Evolutionary conservation across 345 rosid genomes (phyloP), one percentile per base, ranked within the genome.

Genomic region (Erysimum cheiranthoides): DNA sequence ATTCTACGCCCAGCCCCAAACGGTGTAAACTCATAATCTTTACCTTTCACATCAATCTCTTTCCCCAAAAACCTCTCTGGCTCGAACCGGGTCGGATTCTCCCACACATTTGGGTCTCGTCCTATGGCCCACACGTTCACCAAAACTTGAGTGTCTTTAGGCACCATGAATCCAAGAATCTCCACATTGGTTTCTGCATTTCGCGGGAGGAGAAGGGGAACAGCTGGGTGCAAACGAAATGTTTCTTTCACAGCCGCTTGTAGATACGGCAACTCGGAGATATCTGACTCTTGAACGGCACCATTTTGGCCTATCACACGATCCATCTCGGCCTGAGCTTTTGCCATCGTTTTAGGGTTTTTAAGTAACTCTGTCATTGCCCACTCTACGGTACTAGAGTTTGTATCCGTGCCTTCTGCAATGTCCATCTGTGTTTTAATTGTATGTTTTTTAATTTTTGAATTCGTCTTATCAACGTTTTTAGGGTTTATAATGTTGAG

Each of bases 281-380:
- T 49, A 51, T 52, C 45, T 3, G 63, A 68, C 30, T 76, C 74
- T 68, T 42, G 7, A 21, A 76, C 18, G 7, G 61, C 14, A 31
- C 60, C 53, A 12, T 58, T 66, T 67, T 58, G 59, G 3, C 75
- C 66, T 4, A 86, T 32, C 11, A 39, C 61, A 30, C 6, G 69
- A 68, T 87, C 74, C 0, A 89, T 45, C 78, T 92, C 93, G 0
- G 75, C 54, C 47, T 89, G 97, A 54, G 80, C 84, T 63, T 76
- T 88, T 10, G 27, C 12, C 31, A 89, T 75, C 0, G 9, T 35
- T 8, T 43, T 34, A 32, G 93, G 93, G 54, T 84, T 82, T 21
- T 39, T 84, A 9, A 90, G 75, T 34, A 89, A 89, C 64, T 89
- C 97, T 1, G 93, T 64, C 97, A 92, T 87, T 16, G 90, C 95